Evolutionary conservation across 352 stramenopile genomes (phyloP), one percentile per base, ranked within the genome.

Genomic region (Globisporangium carolinianum): DNA sequence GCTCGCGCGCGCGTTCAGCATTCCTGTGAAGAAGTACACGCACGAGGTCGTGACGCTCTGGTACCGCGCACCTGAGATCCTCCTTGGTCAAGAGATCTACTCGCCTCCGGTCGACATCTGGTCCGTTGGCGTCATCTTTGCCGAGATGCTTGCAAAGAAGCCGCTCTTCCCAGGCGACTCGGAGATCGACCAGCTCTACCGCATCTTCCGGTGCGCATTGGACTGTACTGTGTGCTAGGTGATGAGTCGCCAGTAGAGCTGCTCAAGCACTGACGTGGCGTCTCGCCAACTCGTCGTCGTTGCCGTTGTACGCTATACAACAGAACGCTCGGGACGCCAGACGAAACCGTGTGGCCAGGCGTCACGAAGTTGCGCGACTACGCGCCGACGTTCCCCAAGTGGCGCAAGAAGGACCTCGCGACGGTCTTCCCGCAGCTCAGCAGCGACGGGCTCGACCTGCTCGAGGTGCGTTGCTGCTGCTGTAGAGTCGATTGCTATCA

Each of bases 41-140:
- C 96, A 99, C 65, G 97, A 99, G 67, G 84, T 99, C 39, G 97
- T 99, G 6, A 99, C 97, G 47, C 83, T 99, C 8, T 99, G 97
- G 97, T 99, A 99, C 72, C 90, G 97, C 11, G 91, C 97, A 24
- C 97, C 97, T 0, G 97, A 99, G 78, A 99, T 99, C 62, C 69
- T 99, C 42, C 81, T 99, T 0, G 97, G 97, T 7, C 74, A 98
- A 46, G 78, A 91, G 50, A 61, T 89, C n/a, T 95, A 95, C 74
- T 89, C 79, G 7, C 80, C 85, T 12, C 79, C 85, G 6, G 82
- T 95, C n/a, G 85, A 95, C 57, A 89, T 92, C 47, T 95, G 85
- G 85, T 91, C 80, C 3, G 79, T 93, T n/a, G 85, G 83, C 4
- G 79, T 85, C 56, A 91, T 95, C 51, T 95, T 92, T 53, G 81